Percentiles rank a stretch among this genome's conserved stretches.
Conservation (phyloP, 1,284 basidiomycete species). For the Meira miltonrushii region DNA sequence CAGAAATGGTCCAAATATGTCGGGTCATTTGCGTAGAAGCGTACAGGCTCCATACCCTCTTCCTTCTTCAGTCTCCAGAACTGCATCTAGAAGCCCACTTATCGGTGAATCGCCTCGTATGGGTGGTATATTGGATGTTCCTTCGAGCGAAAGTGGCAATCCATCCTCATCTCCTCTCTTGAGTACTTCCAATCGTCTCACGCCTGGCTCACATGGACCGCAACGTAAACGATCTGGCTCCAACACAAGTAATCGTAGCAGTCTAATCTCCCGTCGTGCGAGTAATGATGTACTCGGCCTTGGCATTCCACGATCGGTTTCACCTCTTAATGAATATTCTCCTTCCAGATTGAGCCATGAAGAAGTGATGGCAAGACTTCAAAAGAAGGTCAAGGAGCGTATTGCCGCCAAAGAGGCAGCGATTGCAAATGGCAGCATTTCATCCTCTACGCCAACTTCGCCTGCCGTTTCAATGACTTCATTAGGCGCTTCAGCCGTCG, state of each 20-base stretch:
- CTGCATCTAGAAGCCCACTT: background rate
- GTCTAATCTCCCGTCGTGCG: background rate
- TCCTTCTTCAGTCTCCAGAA: constrained; percentile 1
- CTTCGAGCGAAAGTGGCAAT: background rate
- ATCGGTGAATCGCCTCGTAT: background rate
- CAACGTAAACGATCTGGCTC: background rate
- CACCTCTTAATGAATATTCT: constrained; percentile 1
- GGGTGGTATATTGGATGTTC: no score
- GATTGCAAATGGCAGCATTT: background rate
- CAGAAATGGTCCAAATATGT: background rate
- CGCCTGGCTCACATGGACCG: background rate
- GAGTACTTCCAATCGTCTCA: background rate
- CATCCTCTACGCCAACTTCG: background rate
- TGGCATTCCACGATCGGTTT: background rate
- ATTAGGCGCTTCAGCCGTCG: background rate
- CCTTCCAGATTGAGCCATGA: background rate
- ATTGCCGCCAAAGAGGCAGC: constrained; percentile 4
- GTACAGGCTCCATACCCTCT: background rate
- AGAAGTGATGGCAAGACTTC: constrained; percentile 10
- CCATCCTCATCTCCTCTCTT: background rate
- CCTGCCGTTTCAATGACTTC: background rate
- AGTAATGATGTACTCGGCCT: constrained; percentile 4
- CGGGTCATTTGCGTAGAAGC: background rate
- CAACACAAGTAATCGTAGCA: background rate
- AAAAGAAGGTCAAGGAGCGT: constrained; percentile 5